Conservation (phyloP, 2,329 filamentous ascomycete species). For the Gaeumannomyces tritici region DNA sequence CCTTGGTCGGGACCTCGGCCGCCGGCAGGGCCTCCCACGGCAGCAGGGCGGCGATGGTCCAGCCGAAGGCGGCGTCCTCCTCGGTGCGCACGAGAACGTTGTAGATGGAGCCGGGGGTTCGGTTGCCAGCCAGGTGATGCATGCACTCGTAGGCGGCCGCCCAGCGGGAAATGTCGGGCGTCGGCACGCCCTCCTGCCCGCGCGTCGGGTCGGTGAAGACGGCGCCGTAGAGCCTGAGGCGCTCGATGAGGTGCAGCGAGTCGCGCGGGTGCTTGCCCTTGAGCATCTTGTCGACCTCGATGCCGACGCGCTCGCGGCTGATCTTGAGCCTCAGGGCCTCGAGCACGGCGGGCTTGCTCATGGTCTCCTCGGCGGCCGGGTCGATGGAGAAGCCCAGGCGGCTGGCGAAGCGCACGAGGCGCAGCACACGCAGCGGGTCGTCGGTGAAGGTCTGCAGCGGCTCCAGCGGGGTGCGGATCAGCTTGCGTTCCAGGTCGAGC, state of each 20-base stretch:
- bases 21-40: conserved; percentile 55
- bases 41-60: conserved; percentile 64
- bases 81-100: conserved; percentile 48
- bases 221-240: conserved; percentile 57
- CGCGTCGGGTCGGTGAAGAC: conserved; percentile 63
- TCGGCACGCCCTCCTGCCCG: conserved; percentile 21
- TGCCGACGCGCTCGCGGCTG: conserved; percentile 78
- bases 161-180: conserved; percentile 54
- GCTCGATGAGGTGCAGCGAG: conserved; percentile 56
- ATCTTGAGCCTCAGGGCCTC: conserved; percentile 78
- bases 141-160: conserved; percentile 54
- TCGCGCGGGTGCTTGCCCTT: conserved; percentile 52
- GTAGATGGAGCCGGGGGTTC: conserved; percentile 36
- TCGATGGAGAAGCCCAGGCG: conserved; percentile 75
- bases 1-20: conserved; percentile 22
- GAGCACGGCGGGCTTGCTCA: conserved; percentile 72
- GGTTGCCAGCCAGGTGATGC: conserved; percentile 34
- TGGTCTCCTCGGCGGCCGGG: conserved; percentile 54
- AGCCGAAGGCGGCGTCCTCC: conserved; percentile 62
- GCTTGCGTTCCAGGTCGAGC: conserved; percentile 58
- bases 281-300: conserved; percentile 87
- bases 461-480: conserved; percentile 79
- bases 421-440: conserved; percentile 78
- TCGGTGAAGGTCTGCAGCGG: conserved; percentile 91
- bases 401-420: conserved; percentile 84